Evolutionary conservation across 1,284 basidiomycete species (phyloP).

Genomic region (Sporisorium exsertum): DNA sequence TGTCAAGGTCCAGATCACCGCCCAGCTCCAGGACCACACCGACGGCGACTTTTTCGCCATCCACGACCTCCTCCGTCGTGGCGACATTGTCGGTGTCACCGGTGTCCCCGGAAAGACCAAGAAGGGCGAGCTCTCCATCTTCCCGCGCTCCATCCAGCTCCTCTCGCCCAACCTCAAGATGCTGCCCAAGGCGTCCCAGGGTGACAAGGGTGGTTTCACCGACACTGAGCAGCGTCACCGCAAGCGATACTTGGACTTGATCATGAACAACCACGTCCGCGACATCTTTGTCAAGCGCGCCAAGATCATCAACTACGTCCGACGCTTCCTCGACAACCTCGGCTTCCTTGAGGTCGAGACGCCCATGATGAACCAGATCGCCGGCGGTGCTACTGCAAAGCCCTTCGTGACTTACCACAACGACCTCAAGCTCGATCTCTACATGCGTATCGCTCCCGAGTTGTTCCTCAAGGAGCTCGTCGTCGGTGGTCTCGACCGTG

Average conservation of each 20-base stretch:
- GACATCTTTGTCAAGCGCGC: constrained; percentile 88
- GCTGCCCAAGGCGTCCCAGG: constrained; percentile 73
- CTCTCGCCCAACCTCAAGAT: constrained; percentile 97
- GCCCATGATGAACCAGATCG: constrained; percentile 96
- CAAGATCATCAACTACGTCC: constrained; percentile 73
- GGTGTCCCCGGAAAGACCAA: constrained; percentile 92
- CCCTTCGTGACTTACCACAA: constrained; percentile 99
- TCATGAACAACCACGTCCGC: constrained; percentile 91
- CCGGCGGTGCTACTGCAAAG: constrained; percentile 97
- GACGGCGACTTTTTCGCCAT: constrained; percentile 76
- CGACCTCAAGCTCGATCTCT: constrained; percentile 96
- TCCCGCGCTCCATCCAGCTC: constrained; percentile 83
- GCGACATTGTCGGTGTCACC: constrained; percentile 93
- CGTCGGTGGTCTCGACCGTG: constrained; percentile 95
- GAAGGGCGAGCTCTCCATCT: constrained; percentile 94
- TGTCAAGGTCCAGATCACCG: constrained; percentile 93
- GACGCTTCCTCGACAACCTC: constrained; percentile 88
- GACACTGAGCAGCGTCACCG: constrained; percentile 97
- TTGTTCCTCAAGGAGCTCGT: constrained; percentile 98
- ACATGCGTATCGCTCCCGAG: constrained; percentile 96
- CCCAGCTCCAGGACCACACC: constrained; percentile 79
- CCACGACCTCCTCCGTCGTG: constrained; percentile 90
- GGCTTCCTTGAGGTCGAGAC: constrained; percentile 99
- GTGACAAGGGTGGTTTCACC: constrained; percentile 74
- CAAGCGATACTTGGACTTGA: constrained; percentile 98